Conservation (phyloP, 306 rosid species). For the Fragaria nilgerrensis region DNA sequence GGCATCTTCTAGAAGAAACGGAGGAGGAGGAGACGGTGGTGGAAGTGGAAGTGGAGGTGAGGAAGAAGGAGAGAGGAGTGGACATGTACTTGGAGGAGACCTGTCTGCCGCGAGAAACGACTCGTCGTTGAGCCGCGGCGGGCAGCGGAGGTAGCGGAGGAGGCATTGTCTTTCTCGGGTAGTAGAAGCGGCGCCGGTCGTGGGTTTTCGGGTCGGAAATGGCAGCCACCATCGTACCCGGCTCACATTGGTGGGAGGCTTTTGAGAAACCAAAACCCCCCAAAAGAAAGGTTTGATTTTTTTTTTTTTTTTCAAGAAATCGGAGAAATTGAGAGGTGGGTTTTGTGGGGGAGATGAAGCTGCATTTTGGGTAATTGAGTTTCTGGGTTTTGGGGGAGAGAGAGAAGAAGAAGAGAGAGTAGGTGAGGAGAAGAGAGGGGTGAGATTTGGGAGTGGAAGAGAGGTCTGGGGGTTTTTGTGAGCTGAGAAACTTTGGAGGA, state of each 20-base stretch:
- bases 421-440: conserved; percentile 18
- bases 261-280: not conserved
- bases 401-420: conserved; percentile 34
- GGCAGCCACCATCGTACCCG: conserved; percentile 81
- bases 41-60: conserved; percentile 44
- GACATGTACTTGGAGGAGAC: conserved; percentile 98
- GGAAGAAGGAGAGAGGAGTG: conserved; percentile 73
- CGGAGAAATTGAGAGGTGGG: conserved; percentile 32
- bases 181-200: conserved; percentile 47
- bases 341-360: conserved; percentile 31
- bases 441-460: conserved; percentile 20
- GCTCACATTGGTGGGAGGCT: conserved; percentile 50
- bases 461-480: conserved; percentile 27
- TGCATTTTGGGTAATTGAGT: conserved; percentile 27
- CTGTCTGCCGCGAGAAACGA: conserved; percentile 67
- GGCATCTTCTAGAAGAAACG: conserved; percentile 71
- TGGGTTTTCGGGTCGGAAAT: conserved; percentile 41
- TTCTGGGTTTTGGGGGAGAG: conserved; percentile 20
- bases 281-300: not conserved
- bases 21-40: conserved; percentile 42
- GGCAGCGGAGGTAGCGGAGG: too few species aligned
- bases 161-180: conserved; percentile 64
- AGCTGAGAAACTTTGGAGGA: conserved; percentile 57
- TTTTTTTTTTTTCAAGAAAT: not conserved
- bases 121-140: conserved; percentile 40